These are phyloP conservation scores for Auricularia heimuer DNA, from an alignment of 768 basidiomycete genomes.

Conservation along the genomic window DNA sequence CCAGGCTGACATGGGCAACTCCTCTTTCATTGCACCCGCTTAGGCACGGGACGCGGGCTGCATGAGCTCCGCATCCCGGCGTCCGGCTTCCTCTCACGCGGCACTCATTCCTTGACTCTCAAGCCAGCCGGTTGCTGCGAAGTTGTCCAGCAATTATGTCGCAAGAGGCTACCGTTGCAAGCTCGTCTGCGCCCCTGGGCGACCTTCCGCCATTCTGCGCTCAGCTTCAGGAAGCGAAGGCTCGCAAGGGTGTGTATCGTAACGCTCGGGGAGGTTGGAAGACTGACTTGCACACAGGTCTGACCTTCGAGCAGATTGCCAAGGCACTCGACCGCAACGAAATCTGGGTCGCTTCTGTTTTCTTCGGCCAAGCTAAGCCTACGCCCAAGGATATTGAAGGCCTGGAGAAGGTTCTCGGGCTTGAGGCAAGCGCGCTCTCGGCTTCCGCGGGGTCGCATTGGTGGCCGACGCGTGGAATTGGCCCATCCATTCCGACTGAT, in stretches of 20 bases:
- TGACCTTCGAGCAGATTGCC: constrained; percentile 63
- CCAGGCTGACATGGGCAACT: background rate
- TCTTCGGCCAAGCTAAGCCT: constrained; percentile 77
- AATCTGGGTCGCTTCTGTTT: constrained; percentile 72
- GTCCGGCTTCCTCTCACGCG: too few relatives aligned
- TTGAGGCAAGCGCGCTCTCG: constrained; percentile 31
- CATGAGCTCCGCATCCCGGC: too few relatives aligned
- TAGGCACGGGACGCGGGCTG: background rate
- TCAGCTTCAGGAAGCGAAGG: constrained; percentile 41
- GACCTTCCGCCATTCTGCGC: background rate
- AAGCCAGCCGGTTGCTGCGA: background rate
- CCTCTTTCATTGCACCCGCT: background rate
- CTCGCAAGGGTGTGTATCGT: constrained; percentile 40
- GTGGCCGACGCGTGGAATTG: constrained; percentile 67
- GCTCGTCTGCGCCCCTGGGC: background rate
- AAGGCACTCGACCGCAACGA: constrained; percentile 61
- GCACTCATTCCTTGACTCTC: too few relatives aligned
- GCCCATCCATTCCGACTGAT: constrained; percentile 63
- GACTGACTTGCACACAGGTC: constrained; percentile 27
- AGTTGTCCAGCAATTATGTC: background rate
- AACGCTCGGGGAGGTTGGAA: background rate
- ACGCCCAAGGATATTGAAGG: constrained; percentile 45
- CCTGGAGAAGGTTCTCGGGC: constrained; percentile 40
- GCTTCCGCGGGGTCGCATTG: constrained; percentile 50
- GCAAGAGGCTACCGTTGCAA: background rate